These are phyloP conservation scores for Elaphomyces granulatus DNA, from an alignment of 495 filamentous ascomycete genomes.

Conservation along the genomic window DNA sequence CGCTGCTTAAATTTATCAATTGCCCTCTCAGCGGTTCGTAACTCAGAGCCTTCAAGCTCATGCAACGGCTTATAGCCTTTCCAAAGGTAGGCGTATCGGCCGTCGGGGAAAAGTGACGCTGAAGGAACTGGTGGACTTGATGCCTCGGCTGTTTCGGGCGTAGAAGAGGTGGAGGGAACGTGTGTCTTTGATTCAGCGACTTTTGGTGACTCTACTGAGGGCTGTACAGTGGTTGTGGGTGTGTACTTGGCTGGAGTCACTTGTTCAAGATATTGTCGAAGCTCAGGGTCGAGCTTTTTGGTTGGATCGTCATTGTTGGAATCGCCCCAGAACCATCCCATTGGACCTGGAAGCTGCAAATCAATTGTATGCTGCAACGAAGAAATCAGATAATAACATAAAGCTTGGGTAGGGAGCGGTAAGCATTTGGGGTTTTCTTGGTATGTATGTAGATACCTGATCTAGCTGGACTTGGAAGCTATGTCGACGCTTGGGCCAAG, in stretches of 20 bases:
- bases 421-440: no score
- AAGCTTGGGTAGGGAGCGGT: no score
- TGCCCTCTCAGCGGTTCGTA: slow-evolving; percentile 49
- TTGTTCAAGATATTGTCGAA: slow-evolving; percentile 71
- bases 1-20: slow-evolving; percentile 74
- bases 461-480: no score
- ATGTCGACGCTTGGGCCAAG: no score
- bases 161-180: slow-evolving; percentile 5
- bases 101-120: slow-evolving; percentile 55
- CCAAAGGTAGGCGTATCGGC: slow-evolving; percentile 91
- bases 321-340: slow-evolving; percentile 59
- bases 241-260: slow-evolving; percentile 68
- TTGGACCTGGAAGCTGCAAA: no score
- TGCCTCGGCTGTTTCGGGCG: slow-evolving; percentile 10
- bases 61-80: slow-evolving; percentile 60
- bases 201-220: slow-evolving; percentile 10
- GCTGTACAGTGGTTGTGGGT: slow-evolving; percentile 21
- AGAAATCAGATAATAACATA: no score
- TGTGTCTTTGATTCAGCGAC: slow-evolving; percentile 5
- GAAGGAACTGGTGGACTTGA: slow-evolving; percentile 35
- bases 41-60: slow-evolving; percentile 41
- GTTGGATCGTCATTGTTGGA: slow-evolving; percentile 50
- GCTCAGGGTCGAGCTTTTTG: slow-evolving; percentile 65
- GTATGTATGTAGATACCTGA: no score
- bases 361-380: no score